Evolutionary conservation across 495 filamentous ascomycete genomes (phyloP).

Genomic region (Geoglossum glabrum): DNA sequence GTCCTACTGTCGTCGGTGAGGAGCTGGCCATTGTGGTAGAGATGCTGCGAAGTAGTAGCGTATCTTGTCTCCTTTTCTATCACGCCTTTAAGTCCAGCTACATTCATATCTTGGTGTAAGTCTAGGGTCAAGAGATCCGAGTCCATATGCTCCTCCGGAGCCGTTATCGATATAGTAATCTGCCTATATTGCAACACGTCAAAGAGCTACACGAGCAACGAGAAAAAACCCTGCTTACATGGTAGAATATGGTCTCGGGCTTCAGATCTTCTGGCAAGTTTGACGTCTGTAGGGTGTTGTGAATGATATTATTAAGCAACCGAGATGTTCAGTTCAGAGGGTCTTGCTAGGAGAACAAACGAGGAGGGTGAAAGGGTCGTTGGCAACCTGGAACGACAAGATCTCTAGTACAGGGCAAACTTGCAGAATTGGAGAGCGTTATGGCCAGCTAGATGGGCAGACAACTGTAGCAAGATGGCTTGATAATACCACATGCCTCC

Average conservation of each 20-base stretch:
- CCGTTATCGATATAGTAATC: constrained; percentile 71
- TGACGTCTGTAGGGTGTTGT: neutral
- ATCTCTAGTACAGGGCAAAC: no score
- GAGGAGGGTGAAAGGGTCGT: neutral
- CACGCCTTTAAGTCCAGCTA: constrained; percentile 69
- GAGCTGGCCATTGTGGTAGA: constrained; percentile 79
- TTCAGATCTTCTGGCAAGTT: neutral
- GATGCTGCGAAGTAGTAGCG: constrained; percentile 35
- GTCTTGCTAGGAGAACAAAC: neutral
- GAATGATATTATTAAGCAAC: neutral
- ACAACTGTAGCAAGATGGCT: no score
- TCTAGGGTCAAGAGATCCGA: constrained; percentile 70
- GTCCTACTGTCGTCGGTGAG: constrained; percentile 59
- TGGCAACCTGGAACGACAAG: neutral
- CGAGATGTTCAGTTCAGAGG: neutral
- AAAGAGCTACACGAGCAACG: neutral
- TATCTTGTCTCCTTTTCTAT: constrained; percentile 45
- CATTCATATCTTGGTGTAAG: constrained; percentile 62
- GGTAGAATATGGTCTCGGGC: neutral
- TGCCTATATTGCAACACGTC: constrained; percentile 28
- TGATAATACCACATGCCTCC: no score
- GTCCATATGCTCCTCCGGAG: constrained; percentile 41
- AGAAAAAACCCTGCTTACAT: neutral
- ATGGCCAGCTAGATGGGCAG: no score
- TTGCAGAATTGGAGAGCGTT: no score